Conservation (phyloP, 2,329 filamentous ascomycete species). For the Mycocentrospora acerina region DNA sequence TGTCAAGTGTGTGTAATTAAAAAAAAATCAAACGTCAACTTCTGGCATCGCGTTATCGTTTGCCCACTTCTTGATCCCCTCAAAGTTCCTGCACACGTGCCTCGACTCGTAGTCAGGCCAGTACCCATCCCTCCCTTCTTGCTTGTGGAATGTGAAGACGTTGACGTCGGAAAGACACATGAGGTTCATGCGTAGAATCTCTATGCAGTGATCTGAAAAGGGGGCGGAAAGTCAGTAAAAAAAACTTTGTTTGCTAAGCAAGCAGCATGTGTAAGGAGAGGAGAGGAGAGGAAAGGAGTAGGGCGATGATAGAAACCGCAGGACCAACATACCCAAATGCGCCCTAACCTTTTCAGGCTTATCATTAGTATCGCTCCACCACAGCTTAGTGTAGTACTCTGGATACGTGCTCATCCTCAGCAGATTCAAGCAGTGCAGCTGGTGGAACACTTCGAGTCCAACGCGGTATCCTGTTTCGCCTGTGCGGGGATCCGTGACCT, state of each 20-base stretch:
- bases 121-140: constrained; percentile 22
- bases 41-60: constrained; percentile 35
- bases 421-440: constrained; percentile 41
- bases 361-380: constrained; percentile 29
- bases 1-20: too few species aligned
- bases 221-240: too few species aligned
- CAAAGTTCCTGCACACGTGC: constrained; percentile 39
- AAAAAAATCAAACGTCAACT: constrained; percentile 23
- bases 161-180: constrained; percentile 40
- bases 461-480: constrained; percentile 62
- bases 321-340: constrained; percentile 23
- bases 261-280: too few species aligned
- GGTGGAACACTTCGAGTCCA: constrained; percentile 61
- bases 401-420: constrained; percentile 38
- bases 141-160: constrained; percentile 36
- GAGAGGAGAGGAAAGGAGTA: too few species aligned
- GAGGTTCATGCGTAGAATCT: constrained; percentile 39
- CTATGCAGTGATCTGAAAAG: constrained; percentile 43
- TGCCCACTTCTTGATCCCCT: constrained; percentile 37
- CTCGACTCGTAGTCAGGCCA: constrained; percentile 36
- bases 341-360: constrained; percentile 30
- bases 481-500: constrained; percentile 57
- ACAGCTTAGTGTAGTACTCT: constrained; percentile 33
- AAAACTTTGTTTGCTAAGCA: too few species aligned
- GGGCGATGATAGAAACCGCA: neutral